Base-by-base conservation (phyloP, 2,329 filamentous ascomycete species). In the Aspergillus sojae region DNA sequence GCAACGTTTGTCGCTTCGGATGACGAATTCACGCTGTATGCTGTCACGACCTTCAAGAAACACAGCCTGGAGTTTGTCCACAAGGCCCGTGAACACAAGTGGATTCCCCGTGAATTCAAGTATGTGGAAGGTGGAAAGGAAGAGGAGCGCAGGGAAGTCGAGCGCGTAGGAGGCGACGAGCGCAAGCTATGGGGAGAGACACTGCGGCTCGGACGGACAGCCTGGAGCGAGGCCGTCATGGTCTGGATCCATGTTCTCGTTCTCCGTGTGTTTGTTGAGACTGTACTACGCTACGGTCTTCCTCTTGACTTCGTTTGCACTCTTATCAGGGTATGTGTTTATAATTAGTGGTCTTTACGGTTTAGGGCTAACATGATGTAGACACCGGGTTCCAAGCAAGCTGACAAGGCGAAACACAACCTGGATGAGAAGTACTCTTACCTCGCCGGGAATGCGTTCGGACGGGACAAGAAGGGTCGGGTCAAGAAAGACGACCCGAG, bases 171-270 rank as follows among this genome's bases (percentile, higher is more conserved):
- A 62, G 90, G 88, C 69, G 93, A 98, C 75, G 94, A 97, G 82
- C 88, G 91, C 78, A 96, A 95, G 81, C 85, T 97, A 2, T 97
- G 93, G 88, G 93, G 93, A 12, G 94, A 99, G 81, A 93, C 94
- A 3, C 79, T 99, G 74, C 87, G 93, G 68, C 85, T 97, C 71
- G 92, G 90, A 16, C 85, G 94, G 66, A 96, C 93, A n/a, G 93
- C 93, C 19, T 99, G 95, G 88, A 94, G 93, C 75, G 95, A 99
- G 81, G 90, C 90, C 66, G 93, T 97, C 68, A 97, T 97, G 92
- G 90, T 94, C 60, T 97, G 94, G 93, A 86, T 96, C 57, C 95
- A 99, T 75, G 91, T 97, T 32, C 84, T 98, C 73, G 91, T 94
- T 7, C 81, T 99, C 72, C 85, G 95, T 60, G 94, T 98, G 23